These are phyloP conservation scores for Blastocystis hominis DNA, from an alignment of 352 stramenopile genomes.

Conservation along the genomic window DNA sequence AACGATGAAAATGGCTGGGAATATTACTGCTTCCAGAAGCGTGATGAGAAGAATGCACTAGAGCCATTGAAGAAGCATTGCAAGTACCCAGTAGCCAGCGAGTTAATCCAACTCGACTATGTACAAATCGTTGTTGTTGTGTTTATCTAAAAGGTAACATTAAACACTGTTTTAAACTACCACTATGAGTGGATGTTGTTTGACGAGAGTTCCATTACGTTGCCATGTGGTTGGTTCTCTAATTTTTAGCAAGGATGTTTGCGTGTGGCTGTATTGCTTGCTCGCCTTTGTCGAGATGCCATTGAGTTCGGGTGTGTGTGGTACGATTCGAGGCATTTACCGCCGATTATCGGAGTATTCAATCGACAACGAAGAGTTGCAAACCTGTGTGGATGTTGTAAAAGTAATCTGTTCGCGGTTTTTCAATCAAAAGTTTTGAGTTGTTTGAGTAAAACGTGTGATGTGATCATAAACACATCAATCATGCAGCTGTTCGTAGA, in stretches of 20 bases:
- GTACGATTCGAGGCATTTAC: conserved; percentile 21
- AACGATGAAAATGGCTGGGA: conserved; percentile 50
- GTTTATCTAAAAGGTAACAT: neutral
- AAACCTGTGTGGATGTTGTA: neutral
- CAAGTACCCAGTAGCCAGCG: neutral
- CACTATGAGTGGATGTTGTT: conserved; percentile 53
- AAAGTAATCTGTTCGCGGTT: neutral
- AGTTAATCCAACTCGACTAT: conserved; percentile 6
- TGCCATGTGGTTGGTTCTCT: neutral
- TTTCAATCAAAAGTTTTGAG: conserved; percentile 13
- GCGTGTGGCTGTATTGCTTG: conserved; percentile 26
- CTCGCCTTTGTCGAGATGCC: conserved; percentile 11
- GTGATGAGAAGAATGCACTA: neutral
- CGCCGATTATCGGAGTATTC: neutral
- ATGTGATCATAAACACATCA: neutral
- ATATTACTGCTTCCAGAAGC: conserved; percentile 42
- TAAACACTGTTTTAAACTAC: conserved; percentile 35
- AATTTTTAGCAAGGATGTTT: conserved; percentile 21
- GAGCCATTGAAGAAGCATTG: neutral
- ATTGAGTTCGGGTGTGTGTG: neutral
- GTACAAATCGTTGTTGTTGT: neutral
- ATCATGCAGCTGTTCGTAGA: neutral
- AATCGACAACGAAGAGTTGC: neutral
- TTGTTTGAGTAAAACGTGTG: conserved; percentile 1
- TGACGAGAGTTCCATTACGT: conserved; percentile 26